Evolutionary conservation across 345 rosid species (phyloP), one percentile per base, ranked within the genome.

Genomic region (Nephelium lappaceum): DNA sequence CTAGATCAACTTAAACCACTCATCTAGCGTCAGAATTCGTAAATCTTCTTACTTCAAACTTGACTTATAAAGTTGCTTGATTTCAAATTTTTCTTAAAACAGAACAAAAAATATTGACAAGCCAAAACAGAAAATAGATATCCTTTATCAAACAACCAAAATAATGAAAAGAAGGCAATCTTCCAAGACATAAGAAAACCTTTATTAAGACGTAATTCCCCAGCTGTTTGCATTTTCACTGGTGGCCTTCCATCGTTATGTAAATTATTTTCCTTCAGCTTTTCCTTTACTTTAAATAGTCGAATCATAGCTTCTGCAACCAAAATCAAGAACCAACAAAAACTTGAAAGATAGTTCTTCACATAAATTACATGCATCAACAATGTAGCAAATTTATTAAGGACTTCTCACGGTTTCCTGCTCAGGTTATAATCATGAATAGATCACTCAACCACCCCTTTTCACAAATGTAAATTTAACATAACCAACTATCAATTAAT

Each of bases 151-250:
- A 76, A 53, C 41, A 62, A 61, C 18, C 27, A 16, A 78, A 61
- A 31, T 23, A 25, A 63, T 36, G 67, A 7, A 60, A 38, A 81
- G 3, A 25, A 23, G 23, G 60, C 62, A 67, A 75, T 18, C n/a
- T 23, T 31, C 36, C 3, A 45, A 8, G 51, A 27, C 36, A 63
- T 14, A n/a, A 67, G 51, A 63, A 63, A 69, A 94, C 98, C 97
- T 92, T 88, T 95, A 75, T 91, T 88, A 77, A 95, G 92, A 81
- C 97, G 97, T 80, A 95, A 87, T 77, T 95, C 98, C 6, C 97
- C 95, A 69, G 97, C 94, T 77, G 87, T 83, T 88, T 91, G 95
- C 84, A 87, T 94, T 84, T 88, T 93, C 14, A 81, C 75, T 41
- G 93, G 88, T 72, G 82, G 75, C 53, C 87, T 88, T 55, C 92